Base-by-base conservation (phyloP, 345 rosid genomes). In the Bruguiera parviflora region DNA sequence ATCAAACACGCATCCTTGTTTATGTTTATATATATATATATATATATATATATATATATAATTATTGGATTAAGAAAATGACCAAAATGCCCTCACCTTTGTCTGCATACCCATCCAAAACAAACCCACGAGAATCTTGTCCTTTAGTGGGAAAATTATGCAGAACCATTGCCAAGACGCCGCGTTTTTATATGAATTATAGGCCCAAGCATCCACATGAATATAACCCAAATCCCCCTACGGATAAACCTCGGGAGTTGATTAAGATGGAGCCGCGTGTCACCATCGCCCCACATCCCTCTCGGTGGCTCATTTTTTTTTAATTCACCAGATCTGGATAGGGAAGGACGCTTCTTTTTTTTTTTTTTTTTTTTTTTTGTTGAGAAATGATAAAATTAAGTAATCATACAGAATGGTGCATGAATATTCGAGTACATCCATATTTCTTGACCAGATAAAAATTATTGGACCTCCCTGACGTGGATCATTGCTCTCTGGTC, bases 101-200 rank as follows among this genome's bases (percentile, higher is more conserved):
- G 64, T 56, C 19, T 18, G 2, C n/a, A 13, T 13, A n/a, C 21
- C 15, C 47, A 25, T 3, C 16, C 5, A 25, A 8, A 31, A 47
- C 52, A 15, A 22, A 32, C 37, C 0, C 21, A 5, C 0, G 7
- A 51, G 58, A 47, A 64, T 33, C 55, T 20, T 35, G 55, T 61
- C 25, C 5, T 56, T 28, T 33, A n/a, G 64, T 5, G 37, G 8
- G 6, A 2, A 39, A 4, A 15, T 53, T 22, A 13, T 20, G 35
- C 66, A 61, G 59, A 82, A 73, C 78, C 79, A 84, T 1, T 61
- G 78, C 58, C 88, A 20, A 56, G 81, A 64, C 78, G 84, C 88
- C 85, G 88, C 88, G 85, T 67, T 79, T 68, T 66, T 0, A 0
- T 5, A 16, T 9, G 59, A 2, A 56, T 8, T 24, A 55, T 8